Percentiles rank a stretch among this genome's conserved stretches.
Conservation (phyloP, 331 rosid genomes). For the Arachis monticola region DNA sequence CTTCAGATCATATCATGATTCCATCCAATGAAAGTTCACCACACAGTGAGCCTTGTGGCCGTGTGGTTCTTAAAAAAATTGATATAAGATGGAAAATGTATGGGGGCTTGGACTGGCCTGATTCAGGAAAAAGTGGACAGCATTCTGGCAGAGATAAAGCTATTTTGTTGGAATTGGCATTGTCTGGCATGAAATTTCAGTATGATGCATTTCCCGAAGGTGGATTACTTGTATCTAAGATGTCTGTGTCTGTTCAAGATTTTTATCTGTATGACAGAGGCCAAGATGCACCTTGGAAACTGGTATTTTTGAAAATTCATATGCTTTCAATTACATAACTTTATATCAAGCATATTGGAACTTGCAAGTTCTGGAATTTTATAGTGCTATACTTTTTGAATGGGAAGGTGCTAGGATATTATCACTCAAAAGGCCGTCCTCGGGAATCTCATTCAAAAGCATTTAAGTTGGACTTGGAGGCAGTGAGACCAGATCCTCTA, state of each 20-base stretch:
- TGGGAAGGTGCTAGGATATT: slow-evolving; percentile 81
- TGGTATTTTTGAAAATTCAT: slow-evolving; percentile 55
- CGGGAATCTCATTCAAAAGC: slow-evolving; percentile 84
- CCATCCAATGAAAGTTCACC: slow-evolving; percentile 49
- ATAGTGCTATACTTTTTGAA: slow-evolving; percentile 32
- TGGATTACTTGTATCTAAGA: slow-evolving; percentile 70
- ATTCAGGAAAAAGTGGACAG: slow-evolving; percentile 50
- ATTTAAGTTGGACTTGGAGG: slow-evolving; percentile 90
- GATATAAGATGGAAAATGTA: slow-evolving; percentile 84
- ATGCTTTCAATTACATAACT: slow-evolving; percentile 10
- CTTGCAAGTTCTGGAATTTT: slow-evolving; percentile 36
- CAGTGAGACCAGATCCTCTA: slow-evolving; percentile 92
- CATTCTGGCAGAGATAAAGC: slow-evolving; percentile 65
- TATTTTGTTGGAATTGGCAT: slow-evolving; percentile 63
- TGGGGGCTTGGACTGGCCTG: slow-evolving; percentile 81
- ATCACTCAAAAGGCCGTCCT: slow-evolving; percentile 83
- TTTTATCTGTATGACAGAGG: slow-evolving; percentile 76
- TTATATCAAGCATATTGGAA: slow-evolving; percentile 31
- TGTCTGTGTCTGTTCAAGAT: slow-evolving; percentile 79
- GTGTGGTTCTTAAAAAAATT: slow-evolving; percentile 69
- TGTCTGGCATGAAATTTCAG: slow-evolving; percentile 75
- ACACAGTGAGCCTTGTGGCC: slow-evolving; percentile 56
- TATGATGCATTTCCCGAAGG: slow-evolving; percentile 84
- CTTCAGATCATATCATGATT: slow-evolving; percentile 45
- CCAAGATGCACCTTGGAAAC: slow-evolving; percentile 89